Evolutionary conservation across 2,329 filamentous ascomycete genomes (phyloP).

Genomic region (Diplodia intermedia): DNA sequence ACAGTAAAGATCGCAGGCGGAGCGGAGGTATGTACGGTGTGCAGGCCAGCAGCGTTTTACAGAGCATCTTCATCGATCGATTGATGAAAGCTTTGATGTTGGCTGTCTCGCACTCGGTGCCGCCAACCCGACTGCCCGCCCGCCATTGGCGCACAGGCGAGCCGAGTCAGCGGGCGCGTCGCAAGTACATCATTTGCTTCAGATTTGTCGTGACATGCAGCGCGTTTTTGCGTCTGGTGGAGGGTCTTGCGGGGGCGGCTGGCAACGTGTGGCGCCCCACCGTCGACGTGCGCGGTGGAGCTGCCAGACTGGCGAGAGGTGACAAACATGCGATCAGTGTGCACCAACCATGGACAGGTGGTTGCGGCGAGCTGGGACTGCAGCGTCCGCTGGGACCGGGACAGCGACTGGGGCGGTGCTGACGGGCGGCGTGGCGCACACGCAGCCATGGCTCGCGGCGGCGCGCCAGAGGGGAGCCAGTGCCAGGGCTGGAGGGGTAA

Average conservation of each 20-base stretch:
- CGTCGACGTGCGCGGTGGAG: conserved; percentile 29
- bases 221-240: conserved; percentile 15
- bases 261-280: conserved; percentile 29
- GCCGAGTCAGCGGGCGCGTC: conserved; percentile 28
- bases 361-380: conserved; percentile 15
- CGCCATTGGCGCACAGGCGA: conserved; percentile 17
- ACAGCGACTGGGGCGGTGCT: conserved; percentile 19
- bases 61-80: conserved; percentile 18
- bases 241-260: conserved; percentile 29
- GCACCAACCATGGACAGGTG: conserved; percentile 5
- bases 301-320: conserved; percentile 29
- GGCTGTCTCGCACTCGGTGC: conserved; percentile 16
- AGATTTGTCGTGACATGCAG: conserved; percentile 29
- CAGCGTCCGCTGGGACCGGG: background rate
- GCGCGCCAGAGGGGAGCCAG: conserved; percentile 4
- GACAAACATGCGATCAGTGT: conserved; percentile 24
- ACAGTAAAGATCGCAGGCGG: conserved; percentile 1
- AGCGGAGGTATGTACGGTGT: conserved; percentile 27
- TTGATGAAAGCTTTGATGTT: conserved; percentile 14
- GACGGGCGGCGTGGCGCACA: conserved; percentile 26
- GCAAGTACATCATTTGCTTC: conserved; percentile 28
- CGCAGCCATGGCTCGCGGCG: conserved; percentile 20
- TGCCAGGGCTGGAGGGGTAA: conserved; percentile 10
- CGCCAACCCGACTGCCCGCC: background rate
- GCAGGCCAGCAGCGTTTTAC: background rate